Conservation (phyloP, 2,329 filamentous ascomycete species). For the Fusarium scirpi region DNA sequence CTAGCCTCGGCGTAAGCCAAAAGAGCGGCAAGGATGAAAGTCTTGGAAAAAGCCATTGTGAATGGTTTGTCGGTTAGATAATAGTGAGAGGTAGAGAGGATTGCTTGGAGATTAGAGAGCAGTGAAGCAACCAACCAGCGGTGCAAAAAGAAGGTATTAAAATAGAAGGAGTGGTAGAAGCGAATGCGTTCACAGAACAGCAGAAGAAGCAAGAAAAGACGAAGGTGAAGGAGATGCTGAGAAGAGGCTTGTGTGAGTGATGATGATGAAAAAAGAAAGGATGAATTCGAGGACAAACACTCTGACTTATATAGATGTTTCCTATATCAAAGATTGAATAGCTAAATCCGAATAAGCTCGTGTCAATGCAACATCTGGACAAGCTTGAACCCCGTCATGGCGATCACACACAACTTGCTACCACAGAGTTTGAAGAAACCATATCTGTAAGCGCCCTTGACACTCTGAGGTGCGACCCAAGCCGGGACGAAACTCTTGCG, state of each 20-base stretch:
- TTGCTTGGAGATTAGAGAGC: conserved; percentile 13
- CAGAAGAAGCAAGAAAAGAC: conserved; percentile 35
- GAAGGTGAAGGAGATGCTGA: conserved; percentile 15
- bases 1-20: conserved; percentile 63
- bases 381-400: conserved; percentile 8
- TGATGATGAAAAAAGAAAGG: conserved; percentile 22
- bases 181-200: conserved; percentile 50
- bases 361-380: conserved; percentile 19
- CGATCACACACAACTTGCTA: conserved; percentile 37
- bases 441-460: conserved; percentile 23
- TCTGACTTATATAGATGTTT: conserved; percentile 42
- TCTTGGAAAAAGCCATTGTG: conserved; percentile 34
- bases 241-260: conserved; percentile 34
- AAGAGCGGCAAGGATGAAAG: conserved; percentile 32
- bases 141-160: conserved; percentile 34
- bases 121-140: conserved; percentile 41
- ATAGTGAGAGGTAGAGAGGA: conserved; percentile 3
- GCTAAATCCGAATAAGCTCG: conserved; percentile 37
- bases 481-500: conserved; percentile 6
- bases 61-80: background rate
- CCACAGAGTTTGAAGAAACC: conserved; percentile 15
- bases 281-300: conserved; percentile 21
- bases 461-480: conserved; percentile 2
- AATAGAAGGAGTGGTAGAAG: conserved; percentile 40
- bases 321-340: conserved; percentile 9